phyloP scores from a whole-genome alignment of 306 rosid genomes.

The Mimosa pudica region DNA sequence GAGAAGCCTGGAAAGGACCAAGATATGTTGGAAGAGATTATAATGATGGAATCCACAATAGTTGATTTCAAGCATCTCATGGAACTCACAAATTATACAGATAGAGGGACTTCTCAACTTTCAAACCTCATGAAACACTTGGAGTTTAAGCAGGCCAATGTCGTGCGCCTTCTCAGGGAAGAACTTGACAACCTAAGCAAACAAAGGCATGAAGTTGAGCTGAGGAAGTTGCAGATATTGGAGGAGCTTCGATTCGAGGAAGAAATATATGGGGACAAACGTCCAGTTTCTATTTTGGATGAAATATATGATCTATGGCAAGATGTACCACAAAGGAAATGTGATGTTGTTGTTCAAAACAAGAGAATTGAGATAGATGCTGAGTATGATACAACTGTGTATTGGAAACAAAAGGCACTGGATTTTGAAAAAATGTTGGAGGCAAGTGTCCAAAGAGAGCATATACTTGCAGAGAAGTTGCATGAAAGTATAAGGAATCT shows the following conservation, averaged over 20 bases:
- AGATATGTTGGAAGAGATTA: conserved; percentile 90
- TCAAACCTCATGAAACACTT: conserved; percentile 77
- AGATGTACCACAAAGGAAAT: conserved; percentile 59
- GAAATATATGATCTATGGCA: conserved; percentile 86
- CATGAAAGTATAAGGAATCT: conserved; percentile 70
- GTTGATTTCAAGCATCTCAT: conserved; percentile 83
- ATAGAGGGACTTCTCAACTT: conserved; percentile 85
- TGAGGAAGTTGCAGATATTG: conserved; percentile 79
- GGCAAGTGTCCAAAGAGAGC: conserved; percentile 76
- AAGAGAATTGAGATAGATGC: conserved; percentile 79
- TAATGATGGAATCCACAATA: conserved; percentile 69
- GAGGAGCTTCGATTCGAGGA: conserved; percentile 77
- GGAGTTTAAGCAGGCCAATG: conserved; percentile 95
- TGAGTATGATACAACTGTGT: conserved; percentile 71
- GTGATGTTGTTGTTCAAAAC: conserved; percentile 60
- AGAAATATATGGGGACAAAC: conserved; percentile 71
- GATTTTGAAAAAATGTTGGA: conserved; percentile 72
- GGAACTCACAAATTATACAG: conserved; percentile 83
- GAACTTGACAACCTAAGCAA: conserved; percentile 81
- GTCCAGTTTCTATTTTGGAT: conserved; percentile 85
- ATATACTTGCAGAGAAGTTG: conserved; percentile 61
- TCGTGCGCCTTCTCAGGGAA: conserved; percentile 78
- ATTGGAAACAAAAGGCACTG: conserved; percentile 79
- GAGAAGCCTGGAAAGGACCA: conserved; percentile 84
- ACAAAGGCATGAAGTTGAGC: conserved; percentile 82